phyloP scores from a whole-genome alignment of 805 yeast species.

The Candida ficus region DNA sequence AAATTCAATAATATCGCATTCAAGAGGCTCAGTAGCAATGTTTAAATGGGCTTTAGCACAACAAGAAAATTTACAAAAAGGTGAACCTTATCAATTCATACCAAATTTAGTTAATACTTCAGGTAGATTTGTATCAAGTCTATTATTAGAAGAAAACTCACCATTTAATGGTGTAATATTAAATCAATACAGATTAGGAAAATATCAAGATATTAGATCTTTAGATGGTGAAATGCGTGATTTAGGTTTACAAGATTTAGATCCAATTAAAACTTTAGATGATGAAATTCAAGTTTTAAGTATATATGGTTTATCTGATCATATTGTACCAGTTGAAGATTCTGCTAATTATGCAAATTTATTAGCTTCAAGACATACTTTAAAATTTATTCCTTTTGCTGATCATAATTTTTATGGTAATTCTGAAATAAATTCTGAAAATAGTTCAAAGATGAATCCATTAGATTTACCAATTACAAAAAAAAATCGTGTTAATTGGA shows the following conservation, averaged over 20 bases:
- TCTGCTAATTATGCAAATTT: constrained; percentile 51
- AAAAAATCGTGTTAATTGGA: constrained; percentile 53
- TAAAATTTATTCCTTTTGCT: constrained; percentile 59
- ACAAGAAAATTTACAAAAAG: constrained; percentile 30
- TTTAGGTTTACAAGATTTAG: constrained; percentile 43
- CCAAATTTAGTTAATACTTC: constrained; percentile 70
- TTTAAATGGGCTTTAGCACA: constrained; percentile 61
- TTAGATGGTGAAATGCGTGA: constrained; percentile 47
- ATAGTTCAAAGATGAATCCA: constrained; percentile 29
- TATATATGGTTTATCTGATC: constrained; percentile 67
- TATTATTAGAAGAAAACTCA: constrained; percentile 13
- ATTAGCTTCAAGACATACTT: constrained; percentile 50
- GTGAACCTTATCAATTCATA: constrained; percentile 37
- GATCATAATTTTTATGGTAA: constrained; percentile 78
- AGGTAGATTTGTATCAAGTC: constrained; percentile 48
- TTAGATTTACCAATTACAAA: constrained; percentile 36
- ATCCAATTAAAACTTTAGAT: constrained; percentile 36
- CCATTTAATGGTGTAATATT: constrained; percentile 33
- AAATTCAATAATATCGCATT: constrained; percentile 66
- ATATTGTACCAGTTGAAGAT: constrained; percentile 60
- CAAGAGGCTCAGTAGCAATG: constrained; percentile 75
- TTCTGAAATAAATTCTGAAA: constrained; percentile 30
- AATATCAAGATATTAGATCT: constrained; percentile 35
- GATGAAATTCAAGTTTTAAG: constrained; percentile 50
- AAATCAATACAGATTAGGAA: constrained; percentile 47